Conservation (phyloP, 768 basidiomycete species). For the Trametes maxima region DNA sequence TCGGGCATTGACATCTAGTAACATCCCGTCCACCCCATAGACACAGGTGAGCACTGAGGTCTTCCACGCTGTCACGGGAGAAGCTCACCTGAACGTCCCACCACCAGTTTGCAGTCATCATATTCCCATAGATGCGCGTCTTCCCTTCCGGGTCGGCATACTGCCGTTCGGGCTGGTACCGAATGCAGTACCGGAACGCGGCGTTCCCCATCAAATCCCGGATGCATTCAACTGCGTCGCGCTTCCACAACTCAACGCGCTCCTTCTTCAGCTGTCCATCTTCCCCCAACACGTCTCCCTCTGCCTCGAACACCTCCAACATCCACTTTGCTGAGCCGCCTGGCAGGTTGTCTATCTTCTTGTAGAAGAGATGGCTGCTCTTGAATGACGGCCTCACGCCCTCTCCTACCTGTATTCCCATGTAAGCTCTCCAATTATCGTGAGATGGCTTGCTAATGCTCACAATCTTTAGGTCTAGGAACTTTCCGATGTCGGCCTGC, state of each 20-base stretch:
- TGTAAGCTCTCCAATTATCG: neutral
- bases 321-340: slow-evolving; percentile 19
- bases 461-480: slow-evolving; percentile 27
- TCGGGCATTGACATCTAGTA: slow-evolving; percentile 22
- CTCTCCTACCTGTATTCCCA: slow-evolving; percentile 9
- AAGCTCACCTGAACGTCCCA: slow-evolving; percentile 46
- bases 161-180: slow-evolving; percentile 39
- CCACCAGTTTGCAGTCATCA: slow-evolving; percentile 55
- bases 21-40: neutral
- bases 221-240: slow-evolving; percentile 42
- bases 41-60: neutral
- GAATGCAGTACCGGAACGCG: slow-evolving; percentile 32
- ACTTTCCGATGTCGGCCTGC: slow-evolving; percentile 29
- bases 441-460: neutral
- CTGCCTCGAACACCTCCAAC: slow-evolving; percentile 16
- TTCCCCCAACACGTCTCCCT: slow-evolving; percentile 22
- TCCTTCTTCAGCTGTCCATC: slow-evolving; percentile 23
- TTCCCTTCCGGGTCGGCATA: slow-evolving; percentile 33
- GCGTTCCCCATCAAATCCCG: slow-evolving; percentile 38
- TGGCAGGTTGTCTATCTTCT: slow-evolving; percentile 27
- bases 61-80: neutral
- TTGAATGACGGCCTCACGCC: slow-evolving; percentile 21
- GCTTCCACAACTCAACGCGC: slow-evolving; percentile 36
- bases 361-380: slow-evolving; percentile 22
- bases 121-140: slow-evolving; percentile 38